A percentile compares a stretch with the other conserved stretches of the same genome.
These are phyloP conservation scores for Tetrahymena borealis DNA, from an alignment of 73 alveolate genomes.

Conservation along the genomic window DNA sequence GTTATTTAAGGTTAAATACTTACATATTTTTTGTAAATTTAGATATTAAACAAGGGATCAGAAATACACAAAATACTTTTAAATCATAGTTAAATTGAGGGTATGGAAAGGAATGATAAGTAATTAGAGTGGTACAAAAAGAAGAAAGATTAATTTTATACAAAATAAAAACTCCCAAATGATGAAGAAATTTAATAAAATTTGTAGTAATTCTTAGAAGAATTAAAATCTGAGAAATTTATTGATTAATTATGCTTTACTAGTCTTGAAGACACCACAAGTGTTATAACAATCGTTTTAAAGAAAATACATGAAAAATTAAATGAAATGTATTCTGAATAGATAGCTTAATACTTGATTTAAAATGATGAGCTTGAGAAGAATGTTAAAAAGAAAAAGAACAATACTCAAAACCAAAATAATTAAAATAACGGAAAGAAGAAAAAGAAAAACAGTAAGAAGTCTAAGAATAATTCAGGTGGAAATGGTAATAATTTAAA, in stretches of 20 bases:
- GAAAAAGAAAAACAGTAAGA: background rate
- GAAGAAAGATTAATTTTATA: background rate
- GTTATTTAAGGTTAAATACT: background rate
- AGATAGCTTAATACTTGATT: background rate
- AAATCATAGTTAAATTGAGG: background rate
- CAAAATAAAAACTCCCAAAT: background rate
- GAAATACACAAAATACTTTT: background rate
- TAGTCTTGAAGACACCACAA: background rate
- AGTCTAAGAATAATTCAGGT: background rate
- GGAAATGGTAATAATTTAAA: background rate
- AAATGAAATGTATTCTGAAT: background rate
- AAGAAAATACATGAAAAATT: background rate
- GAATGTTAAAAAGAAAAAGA: background rate
- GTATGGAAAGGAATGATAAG: background rate
- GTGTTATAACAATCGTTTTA: background rate
- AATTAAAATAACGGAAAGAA: background rate
- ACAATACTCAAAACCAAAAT: background rate
- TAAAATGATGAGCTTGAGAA: background rate
- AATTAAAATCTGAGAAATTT: background rate
- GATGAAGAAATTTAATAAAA: background rate
- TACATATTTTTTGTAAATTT: background rate
- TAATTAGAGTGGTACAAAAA: background rate
- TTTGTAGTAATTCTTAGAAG: background rate
- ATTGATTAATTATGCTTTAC: background rate
- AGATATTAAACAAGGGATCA: background rate